Evolutionary conservation across 352 stramenopile species (phyloP).

Genomic region (Thraustochytrium sp.): DNA sequence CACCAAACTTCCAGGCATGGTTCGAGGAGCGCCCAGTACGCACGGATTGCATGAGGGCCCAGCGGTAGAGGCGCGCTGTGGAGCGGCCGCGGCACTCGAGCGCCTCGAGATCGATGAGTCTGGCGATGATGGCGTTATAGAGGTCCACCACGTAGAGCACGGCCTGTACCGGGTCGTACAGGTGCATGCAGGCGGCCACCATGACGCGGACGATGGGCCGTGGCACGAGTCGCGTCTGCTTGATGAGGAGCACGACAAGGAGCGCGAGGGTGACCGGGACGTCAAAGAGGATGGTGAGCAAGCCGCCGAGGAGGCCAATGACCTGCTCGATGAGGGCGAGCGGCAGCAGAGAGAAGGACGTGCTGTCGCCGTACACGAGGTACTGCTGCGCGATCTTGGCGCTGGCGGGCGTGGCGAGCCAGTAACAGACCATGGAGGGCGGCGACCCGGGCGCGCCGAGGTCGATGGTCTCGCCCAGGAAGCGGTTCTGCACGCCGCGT

Average conservation of each 20-base stretch:
- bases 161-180: not conserved
- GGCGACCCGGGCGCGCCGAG: not conserved
- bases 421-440: slow-evolving; percentile 20
- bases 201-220: not conserved
- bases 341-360: not conserved
- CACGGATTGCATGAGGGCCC: not conserved
- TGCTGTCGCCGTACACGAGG: not conserved
- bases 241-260: not conserved
- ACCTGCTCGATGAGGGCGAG: not conserved
- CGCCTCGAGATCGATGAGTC: not conserved
- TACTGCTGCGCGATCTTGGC: not conserved
- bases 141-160: not conserved
- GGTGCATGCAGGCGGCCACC: not conserved
- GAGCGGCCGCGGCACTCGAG: slow-evolving; percentile 19
- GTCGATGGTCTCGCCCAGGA: slow-evolving; percentile 5
- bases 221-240: not conserved
- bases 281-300: slow-evolving; percentile 13
- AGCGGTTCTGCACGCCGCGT: not conserved
- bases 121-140: not conserved
- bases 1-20: slow-evolving; percentile 29
- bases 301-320: not conserved
- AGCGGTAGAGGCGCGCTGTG: slow-evolving; percentile 13
- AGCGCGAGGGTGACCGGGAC: not conserved
- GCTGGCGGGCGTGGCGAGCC: slow-evolving; percentile 1
- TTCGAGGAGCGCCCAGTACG: slow-evolving; percentile 23